A percentile compares a stretch with the other conserved stretches of the same genome.
These are phyloP conservation scores for Salix brachista DNA, from an alignment of 345 rosid species.

Conservation along the genomic window DNA sequence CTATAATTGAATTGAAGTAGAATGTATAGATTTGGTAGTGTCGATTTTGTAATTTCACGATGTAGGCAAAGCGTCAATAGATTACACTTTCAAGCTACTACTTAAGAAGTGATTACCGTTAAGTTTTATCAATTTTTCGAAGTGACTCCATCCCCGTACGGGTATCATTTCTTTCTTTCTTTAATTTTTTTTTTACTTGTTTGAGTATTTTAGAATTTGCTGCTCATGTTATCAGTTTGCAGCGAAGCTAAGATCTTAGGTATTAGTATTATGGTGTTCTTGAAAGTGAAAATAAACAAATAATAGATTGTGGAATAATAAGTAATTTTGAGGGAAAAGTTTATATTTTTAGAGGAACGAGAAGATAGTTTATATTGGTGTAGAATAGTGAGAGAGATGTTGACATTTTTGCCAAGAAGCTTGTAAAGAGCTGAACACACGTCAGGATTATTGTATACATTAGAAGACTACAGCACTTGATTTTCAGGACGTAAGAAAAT, in stretches of 20 bases:
- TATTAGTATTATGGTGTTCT: background rate
- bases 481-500: too few species aligned
- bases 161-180: conserved; percentile 38
- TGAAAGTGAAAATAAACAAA: background rate
- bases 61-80: too few species aligned
- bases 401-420: too few species aligned
- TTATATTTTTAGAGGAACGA: background rate
- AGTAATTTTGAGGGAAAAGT: background rate
- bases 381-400: too few species aligned
- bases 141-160: conserved; percentile 73
- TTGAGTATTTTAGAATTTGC: background rate
- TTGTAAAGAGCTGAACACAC: too few species aligned
- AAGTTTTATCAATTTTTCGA: conserved; percentile 58
- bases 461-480: too few species aligned
- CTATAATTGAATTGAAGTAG: too few species aligned
- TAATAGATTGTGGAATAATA: background rate
- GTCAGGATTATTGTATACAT: too few species aligned
- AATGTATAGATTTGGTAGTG: too few species aligned
- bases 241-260: too few species aligned
- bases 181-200: background rate
- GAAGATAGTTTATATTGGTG: background rate
- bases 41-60: too few species aligned
- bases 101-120: conserved; percentile 54
- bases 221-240: too few species aligned
- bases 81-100: conserved; percentile 32